Evolutionary conservation across 2,329 filamentous ascomycete species (phyloP), one percentile per base, ranked within the genome.

Genomic region (Hymenoscyphus infarciens): DNA sequence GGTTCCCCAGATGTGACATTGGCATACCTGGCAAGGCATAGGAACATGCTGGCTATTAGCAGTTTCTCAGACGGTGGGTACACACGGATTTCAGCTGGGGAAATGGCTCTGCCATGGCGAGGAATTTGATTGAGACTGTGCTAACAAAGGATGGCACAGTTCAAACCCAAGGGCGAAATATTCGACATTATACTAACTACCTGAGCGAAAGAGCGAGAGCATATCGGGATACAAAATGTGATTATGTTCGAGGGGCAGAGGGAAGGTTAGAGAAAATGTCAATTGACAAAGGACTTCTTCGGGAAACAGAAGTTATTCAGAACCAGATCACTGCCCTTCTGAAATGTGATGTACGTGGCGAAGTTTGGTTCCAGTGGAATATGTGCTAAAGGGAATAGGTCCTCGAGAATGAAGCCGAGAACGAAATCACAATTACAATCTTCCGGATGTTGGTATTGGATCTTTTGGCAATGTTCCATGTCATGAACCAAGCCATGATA

Each of bases 401-500:
- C 59, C 84, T 98, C 73, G 88, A 92, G 58, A 86, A 88, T 67
- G 95, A 98, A 70, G 87, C 90, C 7, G 93, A 97, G 74, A 99
- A 98, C 74, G 95, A 99, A 76, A 98, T 99, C 69, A 96, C 92
- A 10, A 83, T 98, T 68, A 96, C 92, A 10, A 93, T 96, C 31
- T 99, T 98, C 74, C 86, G 95, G 63, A 81, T 99, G 66, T 81
- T 99, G 60, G 96, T 96, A 22, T 82, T 97, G 71, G 95, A 99
- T 75, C 81, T 99, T 42, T 78, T 99, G 64, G 87, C 91, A 15
- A 81, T 99, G 61, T 99, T 97, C 79, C 92, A 96, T 72, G 91
- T 95, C 56, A 89, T 97, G 78, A 99, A 99, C 74, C 92, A 97
- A 77, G 95, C 91, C 57, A 91, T 97, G 74, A 99, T 99, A 78